Evolutionary conservation across 768 basidiomycete species (phyloP).

Genomic region (Hydnomerulius pinastri): DNA sequence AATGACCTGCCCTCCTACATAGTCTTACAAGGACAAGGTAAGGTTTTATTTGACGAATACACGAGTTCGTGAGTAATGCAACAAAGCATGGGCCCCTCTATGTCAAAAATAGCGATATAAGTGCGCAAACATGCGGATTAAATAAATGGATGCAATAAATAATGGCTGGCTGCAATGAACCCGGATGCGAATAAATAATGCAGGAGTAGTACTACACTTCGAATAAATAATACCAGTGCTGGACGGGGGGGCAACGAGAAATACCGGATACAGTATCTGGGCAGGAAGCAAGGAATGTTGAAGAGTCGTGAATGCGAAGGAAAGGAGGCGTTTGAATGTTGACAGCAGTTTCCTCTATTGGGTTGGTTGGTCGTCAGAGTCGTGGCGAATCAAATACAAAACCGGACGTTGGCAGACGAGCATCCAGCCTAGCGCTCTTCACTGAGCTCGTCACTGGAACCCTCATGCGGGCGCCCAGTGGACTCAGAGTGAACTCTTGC

Average conservation of each 20-base stretch:
- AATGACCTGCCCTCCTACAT: not conserved
- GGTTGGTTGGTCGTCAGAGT: constrained; percentile 7
- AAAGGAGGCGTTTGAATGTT: constrained; percentile 13
- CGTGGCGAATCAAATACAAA: constrained; percentile 6
- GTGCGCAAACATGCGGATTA: constrained; percentile 10
- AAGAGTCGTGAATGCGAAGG: not conserved
- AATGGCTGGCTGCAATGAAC: constrained; percentile 7
- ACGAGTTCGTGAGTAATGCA: constrained; percentile 3
- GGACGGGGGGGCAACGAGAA: not conserved
- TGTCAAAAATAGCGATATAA: constrained; percentile 11
- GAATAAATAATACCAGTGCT: constrained; percentile 17
- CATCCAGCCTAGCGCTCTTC: constrained; percentile 25
- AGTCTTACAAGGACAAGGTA: not conserved
- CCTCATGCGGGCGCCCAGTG: constrained; percentile 36
- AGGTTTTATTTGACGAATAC: constrained; percentile 1
- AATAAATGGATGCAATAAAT: constrained; percentile 20
- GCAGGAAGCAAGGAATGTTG: constrained; percentile 2
- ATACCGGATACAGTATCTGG: constrained; percentile 20
- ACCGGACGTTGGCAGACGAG: constrained; percentile 9
- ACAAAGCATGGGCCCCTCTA: not conserved
- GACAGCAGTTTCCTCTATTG: not conserved
- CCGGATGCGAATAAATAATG: constrained; percentile 19
- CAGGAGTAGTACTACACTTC: constrained; percentile 14
- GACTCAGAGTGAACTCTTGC: constrained; percentile 64
- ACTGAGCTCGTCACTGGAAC: constrained; percentile 48